phyloP scores from a whole-genome alignment of 2,329 filamentous ascomycete species.

The Tricladium varicosporioides region DNA sequence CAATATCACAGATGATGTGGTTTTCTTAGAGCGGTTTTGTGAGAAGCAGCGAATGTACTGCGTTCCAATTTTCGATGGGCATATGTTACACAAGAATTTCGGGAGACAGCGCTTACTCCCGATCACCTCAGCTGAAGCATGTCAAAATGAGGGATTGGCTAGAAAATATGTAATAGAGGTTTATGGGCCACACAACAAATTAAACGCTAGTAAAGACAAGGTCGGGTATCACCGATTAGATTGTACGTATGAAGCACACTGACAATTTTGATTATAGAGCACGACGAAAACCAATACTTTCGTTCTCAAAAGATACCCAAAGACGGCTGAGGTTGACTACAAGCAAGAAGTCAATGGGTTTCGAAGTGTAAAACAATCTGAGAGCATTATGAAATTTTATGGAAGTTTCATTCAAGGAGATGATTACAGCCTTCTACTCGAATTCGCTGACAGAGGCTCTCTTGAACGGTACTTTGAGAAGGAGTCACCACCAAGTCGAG shows the following conservation, averaged over 20 bases:
- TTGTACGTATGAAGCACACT: not conserved
- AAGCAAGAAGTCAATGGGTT: conserved; percentile 30
- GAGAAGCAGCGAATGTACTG: conserved; percentile 32
- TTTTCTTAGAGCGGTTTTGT: conserved; percentile 29
- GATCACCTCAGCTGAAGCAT: conserved; percentile 23
- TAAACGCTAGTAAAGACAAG: conserved; percentile 2
- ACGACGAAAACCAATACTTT: conserved; percentile 25
- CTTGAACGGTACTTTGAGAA: conserved; percentile 34
- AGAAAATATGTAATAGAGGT: conserved; percentile 25
- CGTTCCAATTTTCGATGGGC: conserved; percentile 22
- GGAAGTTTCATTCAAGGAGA: conserved; percentile 29
- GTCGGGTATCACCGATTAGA: not conserved
- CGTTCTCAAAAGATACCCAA: conserved; percentile 30
- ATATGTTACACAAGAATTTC: conserved; percentile 25
- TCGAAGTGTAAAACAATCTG: conserved; percentile 13
- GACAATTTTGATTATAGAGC: not conserved
- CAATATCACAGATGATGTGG: conserved; percentile 8
- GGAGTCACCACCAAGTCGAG: conserved; percentile 24
- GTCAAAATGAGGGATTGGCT: conserved; percentile 19
- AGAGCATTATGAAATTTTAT: conserved; percentile 31
- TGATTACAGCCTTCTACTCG: conserved; percentile 34
- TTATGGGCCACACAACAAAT: conserved; percentile 28
- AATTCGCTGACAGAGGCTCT: conserved; percentile 36
- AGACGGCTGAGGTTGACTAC: conserved; percentile 21
- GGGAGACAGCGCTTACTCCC: conserved; percentile 27